Evolutionary conservation across 179 eudicot genomes (phyloP).

Genomic region (Kewa caespitosa): DNA sequence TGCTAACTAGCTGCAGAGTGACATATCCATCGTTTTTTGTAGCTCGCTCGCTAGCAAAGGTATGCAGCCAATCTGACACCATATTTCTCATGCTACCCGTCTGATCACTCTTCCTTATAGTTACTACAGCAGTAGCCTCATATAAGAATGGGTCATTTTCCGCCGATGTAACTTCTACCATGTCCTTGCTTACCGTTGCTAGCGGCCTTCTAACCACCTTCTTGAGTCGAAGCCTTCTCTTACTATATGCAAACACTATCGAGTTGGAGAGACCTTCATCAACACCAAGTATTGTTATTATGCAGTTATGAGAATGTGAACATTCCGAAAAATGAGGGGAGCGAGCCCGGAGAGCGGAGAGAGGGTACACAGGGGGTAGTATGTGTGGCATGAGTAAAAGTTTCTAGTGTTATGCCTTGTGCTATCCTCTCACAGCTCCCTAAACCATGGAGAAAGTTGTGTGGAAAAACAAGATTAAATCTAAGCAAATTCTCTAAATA

Average conservation of each 20-base stretch:
- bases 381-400: too few relatives aligned
- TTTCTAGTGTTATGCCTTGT: too few relatives aligned
- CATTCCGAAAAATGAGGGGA: too few relatives aligned
- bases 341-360: too few relatives aligned
- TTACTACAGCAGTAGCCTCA: background rate
- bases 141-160: background rate
- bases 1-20: background rate
- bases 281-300: too few relatives aligned
- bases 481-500: too few relatives aligned
- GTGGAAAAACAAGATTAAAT: too few relatives aligned
- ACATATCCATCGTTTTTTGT: background rate
- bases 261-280: background rate
- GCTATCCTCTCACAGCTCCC: too few relatives aligned
- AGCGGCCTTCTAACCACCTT: background rate
- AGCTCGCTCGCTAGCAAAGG: background rate
- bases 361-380: too few relatives aligned
- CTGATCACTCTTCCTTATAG: background rate
- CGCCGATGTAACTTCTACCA: background rate
- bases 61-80: background rate
- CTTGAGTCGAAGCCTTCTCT: background rate
- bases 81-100: background rate
- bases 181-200: background rate
- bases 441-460: too few relatives aligned
- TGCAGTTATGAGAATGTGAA: too few relatives aligned
- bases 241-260: background rate